These are phyloP conservation scores for Plasmodium sp. DNA, from an alignment of 169 alveolate genomes.

Conservation along the genomic window DNA sequence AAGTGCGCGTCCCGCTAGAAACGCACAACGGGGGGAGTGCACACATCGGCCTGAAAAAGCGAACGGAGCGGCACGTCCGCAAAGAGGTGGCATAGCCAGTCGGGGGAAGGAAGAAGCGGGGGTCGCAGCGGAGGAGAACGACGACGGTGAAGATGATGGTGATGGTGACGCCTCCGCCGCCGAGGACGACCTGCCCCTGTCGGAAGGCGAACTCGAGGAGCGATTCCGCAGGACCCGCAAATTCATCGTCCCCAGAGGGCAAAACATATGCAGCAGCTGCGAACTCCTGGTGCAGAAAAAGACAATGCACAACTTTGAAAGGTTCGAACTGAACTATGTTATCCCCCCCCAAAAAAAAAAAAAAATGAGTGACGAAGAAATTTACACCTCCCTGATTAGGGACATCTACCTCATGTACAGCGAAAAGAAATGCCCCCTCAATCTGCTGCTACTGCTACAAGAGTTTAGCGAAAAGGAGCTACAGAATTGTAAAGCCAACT, in stretches of 20 bases:
- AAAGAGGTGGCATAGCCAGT: background rate
- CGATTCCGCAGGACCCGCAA: slow-evolving; percentile 17
- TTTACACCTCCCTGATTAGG: slow-evolving; percentile 35
- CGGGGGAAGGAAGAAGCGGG: background rate
- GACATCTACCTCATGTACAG: slow-evolving; percentile 36
- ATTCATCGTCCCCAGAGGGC: slow-evolving; percentile 19
- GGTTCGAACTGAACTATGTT: slow-evolving; percentile 50
- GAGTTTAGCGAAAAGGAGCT: slow-evolving; percentile 56
- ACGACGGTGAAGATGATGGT: background rate
- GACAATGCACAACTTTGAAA: slow-evolving; percentile 33
- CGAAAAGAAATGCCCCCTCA: slow-evolving; percentile 58
- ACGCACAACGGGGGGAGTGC: background rate
- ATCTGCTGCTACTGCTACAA: slow-evolving; percentile 34
- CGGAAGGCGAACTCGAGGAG: slow-evolving; percentile 19
- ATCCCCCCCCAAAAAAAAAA: slow-evolving; percentile 23
- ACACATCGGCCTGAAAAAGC: background rate
- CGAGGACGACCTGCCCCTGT: background rate
- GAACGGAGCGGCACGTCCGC: background rate
- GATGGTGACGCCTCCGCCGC: background rate
- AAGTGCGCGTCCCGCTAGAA: background rate
- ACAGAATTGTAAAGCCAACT: slow-evolving; percentile 1
- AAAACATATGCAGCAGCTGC: slow-evolving; percentile 30
- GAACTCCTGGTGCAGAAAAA: slow-evolving; percentile 20
- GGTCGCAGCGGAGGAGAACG: background rate
- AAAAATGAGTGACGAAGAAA: slow-evolving; percentile 19